Conservation (phyloP, 2,329 filamentous ascomycete genomes). For the Pestalotiopsis sp. region DNA sequence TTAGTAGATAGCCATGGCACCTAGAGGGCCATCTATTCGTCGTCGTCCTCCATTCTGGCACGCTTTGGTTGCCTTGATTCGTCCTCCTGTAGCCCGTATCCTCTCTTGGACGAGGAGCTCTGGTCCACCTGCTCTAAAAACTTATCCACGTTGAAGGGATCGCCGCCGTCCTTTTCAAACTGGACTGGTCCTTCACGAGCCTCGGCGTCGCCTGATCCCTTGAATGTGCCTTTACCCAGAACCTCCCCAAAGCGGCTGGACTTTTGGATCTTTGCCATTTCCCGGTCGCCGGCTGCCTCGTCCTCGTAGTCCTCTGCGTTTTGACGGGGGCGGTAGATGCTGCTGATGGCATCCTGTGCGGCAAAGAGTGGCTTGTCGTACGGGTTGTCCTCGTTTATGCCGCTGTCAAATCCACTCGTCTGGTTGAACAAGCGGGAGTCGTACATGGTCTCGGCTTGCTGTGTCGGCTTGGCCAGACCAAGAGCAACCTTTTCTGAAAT, state of each 20-base stretch:
- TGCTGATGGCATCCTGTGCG: constrained; percentile 90
- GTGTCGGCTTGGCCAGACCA: constrained; percentile 90
- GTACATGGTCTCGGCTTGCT: constrained; percentile 92
- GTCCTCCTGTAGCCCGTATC: constrained; percentile 73
- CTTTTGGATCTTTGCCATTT: constrained; percentile 87
- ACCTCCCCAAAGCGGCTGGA: constrained; percentile 81
- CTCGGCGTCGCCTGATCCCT: constrained; percentile 81
- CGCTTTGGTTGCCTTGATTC: constrained; percentile 66
- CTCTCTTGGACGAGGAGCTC: constrained; percentile 63
- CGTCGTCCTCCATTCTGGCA: constrained; percentile 75
- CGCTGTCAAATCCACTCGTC: constrained; percentile 83
- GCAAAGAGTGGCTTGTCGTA: constrained; percentile 98
- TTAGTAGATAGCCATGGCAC: not conserved
- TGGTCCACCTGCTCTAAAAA: constrained; percentile 82
- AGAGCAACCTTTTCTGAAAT: constrained; percentile 97
- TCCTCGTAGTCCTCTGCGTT: constrained; percentile 75
- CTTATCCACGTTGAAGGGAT: constrained; percentile 93
- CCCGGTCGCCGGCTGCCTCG: constrained; percentile 75
- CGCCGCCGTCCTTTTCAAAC: constrained; percentile 84
- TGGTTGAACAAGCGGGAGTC: constrained; percentile 96
- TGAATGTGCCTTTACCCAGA: constrained; percentile 86
- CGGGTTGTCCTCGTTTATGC: constrained; percentile 95
- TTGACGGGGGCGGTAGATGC: constrained; percentile 83
- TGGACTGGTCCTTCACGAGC: constrained; percentile 88
- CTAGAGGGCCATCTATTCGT: constrained; percentile 34